Base-by-base conservation (phyloP, 306 rosid genomes). In the Ammopiptanthus mongolicus region DNA sequence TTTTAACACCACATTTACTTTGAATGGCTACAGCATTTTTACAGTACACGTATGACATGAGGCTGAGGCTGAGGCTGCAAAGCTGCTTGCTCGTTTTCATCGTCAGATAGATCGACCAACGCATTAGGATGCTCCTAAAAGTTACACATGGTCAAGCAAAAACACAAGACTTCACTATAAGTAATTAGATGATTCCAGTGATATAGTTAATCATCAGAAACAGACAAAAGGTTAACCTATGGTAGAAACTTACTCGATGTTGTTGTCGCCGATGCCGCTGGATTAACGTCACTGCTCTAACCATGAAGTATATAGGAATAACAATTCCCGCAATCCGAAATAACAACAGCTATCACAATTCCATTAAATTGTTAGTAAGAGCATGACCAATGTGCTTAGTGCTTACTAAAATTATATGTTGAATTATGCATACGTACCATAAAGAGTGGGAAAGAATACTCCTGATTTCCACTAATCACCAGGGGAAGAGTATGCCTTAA, bases 401-500 rank as follows among this genome's bases (percentile, higher is more conserved):
- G 5, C 31, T 55, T 14, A 31, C 15, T 50, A 57, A 69, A 76
- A 31, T 71, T 42, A 17, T 37, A 37, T 46, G 62, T 25, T 6
- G 17, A 36, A 50, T 66, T 53, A 23, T 8, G 48, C 79, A 76
- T 86, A 83, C 85, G 51, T 89, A 96, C 99, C 92, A 90, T 73
- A 68, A 86, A 65, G 18, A 90, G 86, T 8, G 93, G 88, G 82
- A 90, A 73, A 52, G 89, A 77, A 82, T 79, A 81, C 39, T 85
- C 96, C 64, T 28, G 65, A 71, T 52, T 69, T 66, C 87, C 90
- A 75, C 52, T 78, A 23, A 89, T 67, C 25, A 89, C 21, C 22
- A 90, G 78, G 70, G 99, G 98, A 81, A 96, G 93, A 17, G 88
- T 73, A 44, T 96, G 97, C 83, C 97, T 84, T 61, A 96, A 70